phyloP scores from a whole-genome alignment of 2,329 filamentous ascomycete species.

The Neonectria magnoliae region DNA sequence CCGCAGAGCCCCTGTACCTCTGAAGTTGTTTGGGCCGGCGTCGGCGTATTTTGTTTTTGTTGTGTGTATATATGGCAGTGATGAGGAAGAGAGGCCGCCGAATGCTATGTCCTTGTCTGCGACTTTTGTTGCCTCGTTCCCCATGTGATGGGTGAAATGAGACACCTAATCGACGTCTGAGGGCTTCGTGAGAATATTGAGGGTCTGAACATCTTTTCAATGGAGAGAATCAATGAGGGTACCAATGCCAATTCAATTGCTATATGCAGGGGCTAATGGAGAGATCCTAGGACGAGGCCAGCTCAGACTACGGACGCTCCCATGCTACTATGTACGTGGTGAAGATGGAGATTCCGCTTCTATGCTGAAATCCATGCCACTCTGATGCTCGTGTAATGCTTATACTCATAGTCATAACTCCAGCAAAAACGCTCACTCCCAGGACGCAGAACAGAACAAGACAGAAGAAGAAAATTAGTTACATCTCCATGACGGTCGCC shows the following conservation, averaged over 20 bases:
- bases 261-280: background rate
- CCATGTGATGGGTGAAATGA: background rate
- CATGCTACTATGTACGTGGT: background rate
- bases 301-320: background rate
- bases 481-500: background rate
- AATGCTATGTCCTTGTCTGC: background rate
- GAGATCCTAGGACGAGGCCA: background rate
- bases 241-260: background rate
- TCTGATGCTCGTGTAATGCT: background rate
- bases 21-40: conserved; percentile 1
- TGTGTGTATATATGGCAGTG: conserved; percentile 18
- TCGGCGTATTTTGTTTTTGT: conserved; percentile 9
- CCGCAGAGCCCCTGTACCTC: conserved; percentile 1
- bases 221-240: background rate
- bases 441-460: background rate
- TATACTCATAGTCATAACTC: background rate
- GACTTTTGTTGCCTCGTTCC: background rate
- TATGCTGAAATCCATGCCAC: background rate
- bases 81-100: background rate
- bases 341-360: background rate
- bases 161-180: background rate
- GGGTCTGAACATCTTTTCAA: background rate
- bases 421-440: background rate
- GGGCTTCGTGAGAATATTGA: background rate
- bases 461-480: background rate